Evolutionary conservation across 2,329 filamentous ascomycete genomes (phyloP).

Genomic region (Aureobasidium sp.): DNA sequence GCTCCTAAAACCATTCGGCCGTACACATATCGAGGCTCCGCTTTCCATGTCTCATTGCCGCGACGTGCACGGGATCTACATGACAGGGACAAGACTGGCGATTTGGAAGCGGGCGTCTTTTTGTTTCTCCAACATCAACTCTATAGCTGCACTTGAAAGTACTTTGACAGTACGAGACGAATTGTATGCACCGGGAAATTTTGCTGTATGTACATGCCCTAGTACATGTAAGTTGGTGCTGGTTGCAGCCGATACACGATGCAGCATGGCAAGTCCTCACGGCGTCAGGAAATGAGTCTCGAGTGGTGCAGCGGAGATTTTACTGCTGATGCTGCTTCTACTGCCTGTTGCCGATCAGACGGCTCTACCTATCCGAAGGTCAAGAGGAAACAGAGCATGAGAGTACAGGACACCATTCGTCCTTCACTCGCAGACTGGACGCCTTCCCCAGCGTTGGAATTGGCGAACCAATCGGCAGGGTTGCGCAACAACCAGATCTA

Average conservation of each 20-base stretch:
- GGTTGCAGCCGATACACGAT: neutral
- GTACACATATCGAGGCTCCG: slow-evolving; percentile 6
- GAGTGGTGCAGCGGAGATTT: slow-evolving; percentile 8
- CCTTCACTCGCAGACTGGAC: neutral
- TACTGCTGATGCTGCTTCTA: neutral
- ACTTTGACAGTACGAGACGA: neutral
- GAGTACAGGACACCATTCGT: slow-evolving; percentile 5
- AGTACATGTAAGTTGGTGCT: neutral
- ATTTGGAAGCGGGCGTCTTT: slow-evolving; percentile 8
- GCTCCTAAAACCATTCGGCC: slow-evolving; percentile 11
- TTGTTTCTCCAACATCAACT: neutral
- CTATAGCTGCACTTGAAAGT: neutral
- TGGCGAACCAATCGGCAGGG: slow-evolving; percentile 11
- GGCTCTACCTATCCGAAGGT: slow-evolving; percentile 6
- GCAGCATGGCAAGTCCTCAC: slow-evolving; percentile 3
- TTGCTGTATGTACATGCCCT: neutral
- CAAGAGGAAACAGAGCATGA: neutral
- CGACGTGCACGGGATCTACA: slow-evolving; percentile 7
- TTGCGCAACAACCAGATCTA: slow-evolving; percentile 12
- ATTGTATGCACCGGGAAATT: neutral
- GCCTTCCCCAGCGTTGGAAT: slow-evolving; percentile 1
- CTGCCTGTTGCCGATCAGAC: slow-evolving; percentile 7
- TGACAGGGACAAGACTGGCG: neutral
- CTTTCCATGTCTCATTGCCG: slow-evolving; percentile 7
- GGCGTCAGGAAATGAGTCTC: slow-evolving; percentile 1